Base-by-base conservation (phyloP, 73 alveolate species). In the Paramecium pentaurelia region DNA sequence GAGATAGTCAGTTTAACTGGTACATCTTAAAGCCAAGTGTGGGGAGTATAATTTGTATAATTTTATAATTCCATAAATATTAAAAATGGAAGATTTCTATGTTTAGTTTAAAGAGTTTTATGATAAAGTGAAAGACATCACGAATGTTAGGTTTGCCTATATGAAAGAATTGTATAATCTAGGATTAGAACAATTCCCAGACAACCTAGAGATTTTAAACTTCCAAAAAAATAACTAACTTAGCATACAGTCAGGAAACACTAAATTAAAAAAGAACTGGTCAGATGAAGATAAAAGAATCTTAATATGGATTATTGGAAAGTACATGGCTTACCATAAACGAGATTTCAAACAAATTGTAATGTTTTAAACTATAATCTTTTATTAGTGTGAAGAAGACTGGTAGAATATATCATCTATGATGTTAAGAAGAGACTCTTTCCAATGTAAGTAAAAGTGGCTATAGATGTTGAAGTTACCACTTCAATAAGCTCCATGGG, bases 191-290 rank as follows among this genome's bases (percentile, higher is more conserved):
- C 22, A 38, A 36, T 75, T 75, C 37, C 88, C 88, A 4, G 88
- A 75, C 6, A 75, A 37, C 28, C 28, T 4, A 1, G 88, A 75
- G 30, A 75, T 75, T 32, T 14, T 36, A 14, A 75, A 30, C 22
- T 30, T 75, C 16, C 20, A 75, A 42, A 16, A 75, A 40, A 75
- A 75, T n/a, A 75, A 75, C 60, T 14, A 42, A 20, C 22, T n/a
- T 12, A 75, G 88, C n/a, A 36, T 36, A 6, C 88, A 75, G 37
- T 16, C 58, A 5, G 58, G 58, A 11, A 38, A 75, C 36, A 80
- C 91, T 4, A 80, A 80, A 42, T 44, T 47, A 47, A 89, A 89
- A 40, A 89, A 89, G 68, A 89, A 89, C 84, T 89, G 94, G 94
- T 71, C 92, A 22, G 94, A 89, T 20, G 94, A 89, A 18, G 94